Evolutionary conservation across 805 yeast genomes (phyloP).

Genomic region (Lipomyces spencermartinsiae): DNA sequence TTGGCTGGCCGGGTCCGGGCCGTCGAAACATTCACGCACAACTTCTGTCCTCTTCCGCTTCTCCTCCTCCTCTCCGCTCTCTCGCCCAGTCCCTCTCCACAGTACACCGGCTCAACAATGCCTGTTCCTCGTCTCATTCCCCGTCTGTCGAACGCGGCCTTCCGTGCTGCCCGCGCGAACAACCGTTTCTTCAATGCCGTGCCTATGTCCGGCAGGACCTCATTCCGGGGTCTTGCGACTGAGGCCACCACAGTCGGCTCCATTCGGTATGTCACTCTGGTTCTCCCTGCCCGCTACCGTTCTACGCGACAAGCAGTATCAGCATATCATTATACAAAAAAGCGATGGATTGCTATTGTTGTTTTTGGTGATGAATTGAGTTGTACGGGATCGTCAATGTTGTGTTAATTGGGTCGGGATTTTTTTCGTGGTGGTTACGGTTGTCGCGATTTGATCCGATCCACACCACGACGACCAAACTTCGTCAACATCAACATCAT

Average conservation of each 20-base stretch:
- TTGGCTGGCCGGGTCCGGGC: slow-evolving; percentile 3
- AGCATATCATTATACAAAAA: not conserved
- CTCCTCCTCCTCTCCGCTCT: slow-evolving; percentile 1
- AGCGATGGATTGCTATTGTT: not conserved
- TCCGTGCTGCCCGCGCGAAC: slow-evolving; percentile 87
- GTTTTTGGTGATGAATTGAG: not conserved
- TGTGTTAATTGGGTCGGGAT: slow-evolving; percentile 28
- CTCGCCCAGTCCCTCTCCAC: slow-evolving; percentile 16
- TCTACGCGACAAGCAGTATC: not conserved
- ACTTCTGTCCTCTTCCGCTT: slow-evolving; percentile 10
- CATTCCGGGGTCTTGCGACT: slow-evolving; percentile 66
- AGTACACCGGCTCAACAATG: slow-evolving; percentile 47
- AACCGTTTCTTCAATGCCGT: slow-evolving; percentile 58
- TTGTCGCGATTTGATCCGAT: not conserved
- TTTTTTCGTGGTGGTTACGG: not conserved
- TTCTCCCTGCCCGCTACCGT: not conserved
- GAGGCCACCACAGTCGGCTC: slow-evolving; percentile 67
- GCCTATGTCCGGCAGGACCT: slow-evolving; percentile 36
- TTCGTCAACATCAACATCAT: not conserved
- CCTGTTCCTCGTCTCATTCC: slow-evolving; percentile 57
- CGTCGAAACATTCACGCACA: slow-evolving; percentile 1
- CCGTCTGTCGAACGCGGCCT: slow-evolving; percentile 75
- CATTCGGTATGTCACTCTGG: slow-evolving; percentile 62
- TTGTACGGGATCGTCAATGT: not conserved
- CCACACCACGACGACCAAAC: not conserved